Percentiles rank a stretch among this genome's conserved stretches.
Evolutionary conservation across 116 monocot genomes (phyloP).

Genomic region (Iris pallida): DNA sequence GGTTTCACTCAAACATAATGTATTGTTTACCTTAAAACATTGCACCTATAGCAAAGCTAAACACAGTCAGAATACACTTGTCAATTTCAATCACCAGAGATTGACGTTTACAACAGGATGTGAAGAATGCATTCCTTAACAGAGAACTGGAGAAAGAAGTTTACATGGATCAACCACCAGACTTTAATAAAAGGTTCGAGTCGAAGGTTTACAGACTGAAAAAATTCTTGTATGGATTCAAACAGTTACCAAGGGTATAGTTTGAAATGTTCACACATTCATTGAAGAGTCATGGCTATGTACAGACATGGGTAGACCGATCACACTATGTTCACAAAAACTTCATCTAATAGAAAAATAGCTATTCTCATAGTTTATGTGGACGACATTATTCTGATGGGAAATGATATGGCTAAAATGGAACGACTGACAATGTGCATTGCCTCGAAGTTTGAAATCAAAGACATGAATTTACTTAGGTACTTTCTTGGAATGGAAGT

Average conservation of each 20-base stretch:
- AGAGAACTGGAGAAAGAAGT: not conserved
- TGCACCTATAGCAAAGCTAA: conserved; percentile 1
- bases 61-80: not conserved
- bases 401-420: not conserved
- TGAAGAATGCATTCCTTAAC: conserved; percentile 1
- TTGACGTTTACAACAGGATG: not conserved
- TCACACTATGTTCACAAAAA: not conserved
- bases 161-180: not conserved
- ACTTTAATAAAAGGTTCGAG: not conserved
- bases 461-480: not conserved
- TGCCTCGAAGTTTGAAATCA: not conserved
- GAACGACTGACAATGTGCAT: not conserved
- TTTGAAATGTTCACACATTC: not conserved
- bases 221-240: not conserved
- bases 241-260: not conserved
- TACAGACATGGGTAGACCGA: not conserved
- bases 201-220: not conserved
- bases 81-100: not conserved
- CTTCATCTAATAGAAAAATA: not conserved
- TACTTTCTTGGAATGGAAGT: conserved; percentile 9
- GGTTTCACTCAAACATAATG: not conserved
- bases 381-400: not conserved
- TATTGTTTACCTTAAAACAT: not conserved
- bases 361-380: conserved; percentile 7
- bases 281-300: not conserved